A percentile compares a stretch with the other conserved stretches of the same genome.
These are phyloP conservation scores for Fusarium sp. DNA, from an alignment of 2,329 filamentous ascomycete species.

Conservation along the genomic window DNA sequence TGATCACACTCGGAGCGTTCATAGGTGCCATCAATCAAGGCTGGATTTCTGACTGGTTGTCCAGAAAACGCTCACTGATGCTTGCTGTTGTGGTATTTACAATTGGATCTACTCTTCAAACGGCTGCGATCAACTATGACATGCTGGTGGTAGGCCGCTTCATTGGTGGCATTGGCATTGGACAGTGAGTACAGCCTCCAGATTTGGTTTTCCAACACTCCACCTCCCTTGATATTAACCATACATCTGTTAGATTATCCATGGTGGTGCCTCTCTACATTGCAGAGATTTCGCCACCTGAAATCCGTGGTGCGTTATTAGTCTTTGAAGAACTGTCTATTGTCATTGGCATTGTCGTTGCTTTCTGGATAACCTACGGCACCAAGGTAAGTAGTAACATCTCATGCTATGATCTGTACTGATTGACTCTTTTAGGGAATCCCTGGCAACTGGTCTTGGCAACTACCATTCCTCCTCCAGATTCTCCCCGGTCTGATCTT, in stretches of 20 bases:
- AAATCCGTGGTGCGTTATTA: slow-evolving; percentile 61
- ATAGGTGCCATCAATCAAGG: slow-evolving; percentile 60
- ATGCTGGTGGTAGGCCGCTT: slow-evolving; percentile 59
- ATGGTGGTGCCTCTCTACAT: slow-evolving; percentile 59
- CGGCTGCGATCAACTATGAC: slow-evolving; percentile 54
- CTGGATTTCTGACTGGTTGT: slow-evolving; percentile 52
- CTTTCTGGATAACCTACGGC: slow-evolving; percentile 51
- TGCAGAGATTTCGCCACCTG: slow-evolving; percentile 61
- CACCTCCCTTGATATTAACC: no score
- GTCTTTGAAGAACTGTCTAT: slow-evolving; percentile 56
- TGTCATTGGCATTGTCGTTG: slow-evolving; percentile 49
- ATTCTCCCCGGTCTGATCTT: slow-evolving; percentile 47
- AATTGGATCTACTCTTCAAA: slow-evolving; percentile 60
- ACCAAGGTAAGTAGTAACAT: slow-evolving; percentile 40
- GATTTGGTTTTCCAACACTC: no score
- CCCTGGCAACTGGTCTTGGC: slow-evolving; percentile 46
- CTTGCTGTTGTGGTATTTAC: slow-evolving; percentile 53
- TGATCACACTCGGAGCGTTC: slow-evolving; percentile 62
- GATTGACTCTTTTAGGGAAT: slow-evolving; percentile 24
- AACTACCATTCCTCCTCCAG: slow-evolving; percentile 49
- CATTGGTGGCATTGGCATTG: slow-evolving; percentile 59
- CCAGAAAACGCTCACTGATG: slow-evolving; percentile 52
- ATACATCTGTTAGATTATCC: slow-evolving; percentile 24
- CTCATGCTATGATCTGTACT: rapidly evolving
- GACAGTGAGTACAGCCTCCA: slow-evolving; percentile 37